Percentiles rank a stretch among this genome's conserved stretches.
phyloP scores from a whole-genome alignment of 1,139 yeast species.

The Dujonia santamariae region DNA sequence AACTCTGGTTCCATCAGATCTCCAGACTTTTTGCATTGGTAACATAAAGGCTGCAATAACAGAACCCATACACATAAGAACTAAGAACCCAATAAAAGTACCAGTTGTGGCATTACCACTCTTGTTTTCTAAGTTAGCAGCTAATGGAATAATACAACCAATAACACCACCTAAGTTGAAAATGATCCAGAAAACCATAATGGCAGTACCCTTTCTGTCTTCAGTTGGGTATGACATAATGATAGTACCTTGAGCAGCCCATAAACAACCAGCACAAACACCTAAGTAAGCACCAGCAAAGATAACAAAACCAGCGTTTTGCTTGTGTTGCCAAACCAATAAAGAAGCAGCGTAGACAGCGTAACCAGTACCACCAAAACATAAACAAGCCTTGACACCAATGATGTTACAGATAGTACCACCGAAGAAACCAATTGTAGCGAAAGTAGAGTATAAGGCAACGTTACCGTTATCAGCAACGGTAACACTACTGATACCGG shows the following conservation, averaged over 20 bases:
- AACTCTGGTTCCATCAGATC: conserved; percentile 51
- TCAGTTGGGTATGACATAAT: conserved; percentile 61
- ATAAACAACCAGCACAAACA: conserved; percentile 52
- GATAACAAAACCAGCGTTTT: conserved; percentile 52
- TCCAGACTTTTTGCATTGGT: conserved; percentile 50
- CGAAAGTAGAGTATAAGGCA: conserved; percentile 56
- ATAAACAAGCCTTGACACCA: conserved; percentile 47
- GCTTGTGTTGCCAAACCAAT: conserved; percentile 45
- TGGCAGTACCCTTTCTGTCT: conserved; percentile 49
- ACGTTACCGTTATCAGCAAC: conserved; percentile 52
- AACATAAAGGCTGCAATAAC: conserved; percentile 45
- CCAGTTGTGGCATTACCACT: conserved; percentile 45
- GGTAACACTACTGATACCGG: conserved; percentile 36
- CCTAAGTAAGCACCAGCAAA: conserved; percentile 62
- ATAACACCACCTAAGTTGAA: conserved; percentile 65
- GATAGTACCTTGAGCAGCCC: conserved; percentile 63
- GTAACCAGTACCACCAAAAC: conserved; percentile 57
- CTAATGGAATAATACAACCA: conserved; percentile 56
- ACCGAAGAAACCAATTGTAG: conserved; percentile 56
- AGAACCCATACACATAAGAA: conserved; percentile 50
- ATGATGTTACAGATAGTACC: conserved; percentile 56
- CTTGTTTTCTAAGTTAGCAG: conserved; percentile 39
- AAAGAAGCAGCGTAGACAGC: conserved; percentile 53
- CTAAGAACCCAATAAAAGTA: conserved; percentile 56
- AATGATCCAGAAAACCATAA: conserved; percentile 59